phyloP scores from a whole-genome alignment of 2,329 filamentous ascomycete species.

The Alternaria sp. region DNA sequence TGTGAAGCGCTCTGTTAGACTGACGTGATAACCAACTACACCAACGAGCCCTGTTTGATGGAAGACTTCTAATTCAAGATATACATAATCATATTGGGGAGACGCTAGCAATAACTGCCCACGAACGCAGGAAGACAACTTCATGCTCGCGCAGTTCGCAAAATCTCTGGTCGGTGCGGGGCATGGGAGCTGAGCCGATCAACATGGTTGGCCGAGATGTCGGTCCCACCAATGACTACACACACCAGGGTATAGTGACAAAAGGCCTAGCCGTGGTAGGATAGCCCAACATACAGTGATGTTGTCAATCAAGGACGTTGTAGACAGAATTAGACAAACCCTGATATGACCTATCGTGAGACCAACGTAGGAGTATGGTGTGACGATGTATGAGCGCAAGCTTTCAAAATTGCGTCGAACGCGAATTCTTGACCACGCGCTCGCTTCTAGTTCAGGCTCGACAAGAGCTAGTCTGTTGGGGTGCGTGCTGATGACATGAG shows the following conservation, averaged over 20 bases:
- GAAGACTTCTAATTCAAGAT: too few species aligned
- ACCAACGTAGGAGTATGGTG: neutral
- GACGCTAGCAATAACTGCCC: too few species aligned
- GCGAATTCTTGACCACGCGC: neutral
- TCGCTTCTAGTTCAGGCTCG: neutral
- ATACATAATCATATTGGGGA: too few species aligned
- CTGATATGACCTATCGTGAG: neutral
- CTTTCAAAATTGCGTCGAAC: too few species aligned
- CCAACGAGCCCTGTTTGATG: slow-evolving; percentile 42
- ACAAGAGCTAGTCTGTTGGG: neutral
- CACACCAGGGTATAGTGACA: neutral
- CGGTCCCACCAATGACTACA: neutral
- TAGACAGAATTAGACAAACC: neutral
- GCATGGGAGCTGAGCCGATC: neutral
- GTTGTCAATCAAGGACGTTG: neutral
- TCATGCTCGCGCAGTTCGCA: neutral
- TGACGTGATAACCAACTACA: slow-evolving; percentile 61
- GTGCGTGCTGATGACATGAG: neutral
- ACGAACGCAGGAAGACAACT: too few species aligned
- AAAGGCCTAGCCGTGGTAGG: neutral
- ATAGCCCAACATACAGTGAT: neutral
- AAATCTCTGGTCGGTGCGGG: slow-evolving; percentile 4
- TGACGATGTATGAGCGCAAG: neutral
- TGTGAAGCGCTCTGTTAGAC: slow-evolving; percentile 50
- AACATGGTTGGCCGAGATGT: neutral